Percentiles rank a stretch among this genome's conserved stretches.
These are phyloP conservation scores for Chernovozyma aurita DNA, from an alignment of 1,139 yeast genomes.

Conservation along the genomic window DNA sequence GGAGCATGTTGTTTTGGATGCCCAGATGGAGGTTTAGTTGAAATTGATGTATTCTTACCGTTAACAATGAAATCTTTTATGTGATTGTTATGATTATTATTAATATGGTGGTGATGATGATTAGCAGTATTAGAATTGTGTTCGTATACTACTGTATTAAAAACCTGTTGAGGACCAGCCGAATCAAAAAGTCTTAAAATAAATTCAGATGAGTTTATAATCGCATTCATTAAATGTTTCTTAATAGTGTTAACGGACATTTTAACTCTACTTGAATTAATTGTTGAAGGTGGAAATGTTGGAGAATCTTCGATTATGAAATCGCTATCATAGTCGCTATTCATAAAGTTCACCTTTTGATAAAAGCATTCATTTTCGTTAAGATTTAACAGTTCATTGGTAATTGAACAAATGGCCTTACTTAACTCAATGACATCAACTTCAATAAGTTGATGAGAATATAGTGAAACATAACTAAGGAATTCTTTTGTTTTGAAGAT, in stretches of 20 bases:
- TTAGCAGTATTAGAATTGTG: not conserved
- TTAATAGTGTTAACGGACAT: constrained; percentile 18
- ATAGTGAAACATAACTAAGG: constrained; percentile 33
- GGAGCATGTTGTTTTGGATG: constrained; percentile 3
- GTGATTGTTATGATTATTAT: no score
- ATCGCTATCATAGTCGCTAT: constrained; percentile 8
- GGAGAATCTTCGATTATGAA: constrained; percentile 2
- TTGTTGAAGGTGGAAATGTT: not conserved
- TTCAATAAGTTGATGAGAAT: constrained; percentile 34
- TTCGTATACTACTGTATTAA: constrained; percentile 7
- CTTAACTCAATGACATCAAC: constrained; percentile 29
- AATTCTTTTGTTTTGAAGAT: constrained; percentile 37
- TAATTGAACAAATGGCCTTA: constrained; percentile 31
- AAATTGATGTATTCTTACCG: not conserved
- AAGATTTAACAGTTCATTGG: constrained; percentile 30
- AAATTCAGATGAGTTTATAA: constrained; percentile 31
- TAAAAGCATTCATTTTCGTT: constrained; percentile 16
- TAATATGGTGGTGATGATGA: not conserved
- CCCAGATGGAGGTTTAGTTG: not conserved
- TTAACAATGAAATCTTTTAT: not conserved
- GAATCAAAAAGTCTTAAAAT: constrained; percentile 28
- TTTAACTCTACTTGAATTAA: constrained; percentile 9
- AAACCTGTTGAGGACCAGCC: constrained; percentile 31
- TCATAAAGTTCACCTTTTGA: constrained; percentile 17
- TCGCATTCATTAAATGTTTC: constrained; percentile 26